Percentiles rank a stretch among this genome's conserved stretches.
Evolutionary conservation across 106 monocot genomes (phyloP).

Genomic region (Dioscorea alata): DNA sequence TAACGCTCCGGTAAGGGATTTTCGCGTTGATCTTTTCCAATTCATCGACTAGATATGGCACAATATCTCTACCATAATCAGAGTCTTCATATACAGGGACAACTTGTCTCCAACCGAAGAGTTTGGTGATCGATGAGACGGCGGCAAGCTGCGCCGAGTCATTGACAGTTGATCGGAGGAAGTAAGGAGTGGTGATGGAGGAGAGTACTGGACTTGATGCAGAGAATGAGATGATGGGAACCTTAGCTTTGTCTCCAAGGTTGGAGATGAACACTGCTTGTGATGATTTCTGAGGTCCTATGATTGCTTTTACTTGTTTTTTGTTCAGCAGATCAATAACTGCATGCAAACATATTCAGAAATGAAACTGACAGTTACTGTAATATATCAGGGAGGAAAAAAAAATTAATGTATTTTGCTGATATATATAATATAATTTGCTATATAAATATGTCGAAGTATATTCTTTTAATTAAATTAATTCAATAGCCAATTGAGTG

Average conservation of each 20-base stretch:
- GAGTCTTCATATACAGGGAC: constrained; percentile 49
- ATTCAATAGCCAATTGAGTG: too few species aligned
- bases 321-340: constrained; percentile 23
- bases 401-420: too few species aligned
- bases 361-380: too few species aligned
- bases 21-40: constrained; percentile 17
- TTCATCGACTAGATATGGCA: constrained; percentile 44
- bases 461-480: too few species aligned
- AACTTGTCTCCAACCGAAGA: constrained; percentile 44
- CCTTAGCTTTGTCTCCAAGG: constrained; percentile 30
- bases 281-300: constrained; percentile 36
- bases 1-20: constrained; percentile 28
- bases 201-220: constrained; percentile 33
- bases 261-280: constrained; percentile 26
- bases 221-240: constrained; percentile 37
- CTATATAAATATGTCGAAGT: too few species aligned
- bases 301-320: constrained; percentile 25
- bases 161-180: constrained; percentile 33
- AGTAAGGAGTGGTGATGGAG: constrained; percentile 20
- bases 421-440: too few species aligned
- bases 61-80: constrained; percentile 39
- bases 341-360: background rate
- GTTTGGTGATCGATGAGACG: constrained; percentile 27
- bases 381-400: too few species aligned
- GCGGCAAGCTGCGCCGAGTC: constrained; percentile 31